Conservation (phyloP, 139 green algal species). For the Closterium sp. region DNA sequence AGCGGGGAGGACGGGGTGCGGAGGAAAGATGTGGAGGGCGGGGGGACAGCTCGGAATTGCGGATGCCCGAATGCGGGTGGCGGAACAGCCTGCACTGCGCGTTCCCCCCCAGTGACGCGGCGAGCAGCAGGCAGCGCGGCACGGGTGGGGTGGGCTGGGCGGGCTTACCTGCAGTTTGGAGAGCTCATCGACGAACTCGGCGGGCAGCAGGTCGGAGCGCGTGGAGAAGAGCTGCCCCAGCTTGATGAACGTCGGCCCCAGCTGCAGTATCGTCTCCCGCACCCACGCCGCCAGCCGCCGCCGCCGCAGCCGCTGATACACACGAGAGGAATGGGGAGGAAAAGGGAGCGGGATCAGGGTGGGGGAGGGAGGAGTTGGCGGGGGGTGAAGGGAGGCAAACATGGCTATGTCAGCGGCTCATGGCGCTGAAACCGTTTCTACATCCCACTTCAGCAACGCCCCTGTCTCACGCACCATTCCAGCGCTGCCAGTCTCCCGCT, state of each 20-base stretch:
- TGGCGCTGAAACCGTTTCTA: too few relatives aligned
- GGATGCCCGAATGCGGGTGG: neutral
- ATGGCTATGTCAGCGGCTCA: too few relatives aligned
- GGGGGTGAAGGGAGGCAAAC: too few relatives aligned
- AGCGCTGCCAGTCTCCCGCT: too few relatives aligned
- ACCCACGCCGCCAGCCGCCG: conserved; percentile 51
- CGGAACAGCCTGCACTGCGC: too few relatives aligned
- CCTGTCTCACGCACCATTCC: too few relatives aligned
- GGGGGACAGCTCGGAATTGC: neutral
- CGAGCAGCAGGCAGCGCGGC: neutral
- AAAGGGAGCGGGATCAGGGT: too few relatives aligned
- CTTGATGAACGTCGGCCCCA: conserved; percentile 67
- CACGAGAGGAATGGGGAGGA: too few relatives aligned
- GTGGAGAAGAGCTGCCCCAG: conserved; percentile 60
- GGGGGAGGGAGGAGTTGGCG: neutral
- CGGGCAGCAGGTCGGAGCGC: conserved; percentile 83
- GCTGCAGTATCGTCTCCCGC: conserved; percentile 56
- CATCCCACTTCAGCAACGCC: too few relatives aligned
- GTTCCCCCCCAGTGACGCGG: too few relatives aligned
- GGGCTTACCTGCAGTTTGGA: conserved; percentile 49
- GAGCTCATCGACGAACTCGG: conserved; percentile 55
- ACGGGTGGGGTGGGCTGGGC: too few relatives aligned
- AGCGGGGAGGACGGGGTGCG: too few relatives aligned
- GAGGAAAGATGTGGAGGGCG: neutral
- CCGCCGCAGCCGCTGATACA: conserved; percentile 12